A percentile compares a stretch with the other conserved stretches of the same genome.
These are phyloP conservation scores for Polyplosphaeria fusca DNA, from an alignment of 495 filamentous ascomycete species.

Conservation along the genomic window DNA sequence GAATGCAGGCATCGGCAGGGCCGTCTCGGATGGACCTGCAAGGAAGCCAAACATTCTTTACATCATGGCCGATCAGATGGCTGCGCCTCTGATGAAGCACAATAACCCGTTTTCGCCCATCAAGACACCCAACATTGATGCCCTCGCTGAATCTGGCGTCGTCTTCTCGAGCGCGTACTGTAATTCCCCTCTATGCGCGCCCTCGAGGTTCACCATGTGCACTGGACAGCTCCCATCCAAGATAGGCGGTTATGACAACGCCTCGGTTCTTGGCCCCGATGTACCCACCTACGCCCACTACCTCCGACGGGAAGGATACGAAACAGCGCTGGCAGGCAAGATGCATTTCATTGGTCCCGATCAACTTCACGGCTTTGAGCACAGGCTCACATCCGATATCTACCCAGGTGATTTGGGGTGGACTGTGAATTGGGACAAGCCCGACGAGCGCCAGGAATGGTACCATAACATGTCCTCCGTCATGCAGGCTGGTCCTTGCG, in stretches of 20 bases:
- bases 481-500: conserved; percentile 74
- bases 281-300: conserved; percentile 86
- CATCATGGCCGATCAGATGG: conserved; percentile 92
- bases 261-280: conserved; percentile 68
- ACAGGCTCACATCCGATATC: conserved; percentile 80
- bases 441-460: conserved; percentile 79
- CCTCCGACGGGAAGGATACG: conserved; percentile 76
- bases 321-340: conserved; percentile 86
- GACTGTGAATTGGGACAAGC: conserved; percentile 86
- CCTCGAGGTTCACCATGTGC: conserved; percentile 84
- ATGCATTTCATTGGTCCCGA: conserved; percentile 92
- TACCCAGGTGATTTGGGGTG: conserved; percentile 89
- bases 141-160: conserved; percentile 70
- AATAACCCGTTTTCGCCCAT: conserved; percentile 77
- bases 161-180: conserved; percentile 89
- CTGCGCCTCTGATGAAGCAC: conserved; percentile 77
- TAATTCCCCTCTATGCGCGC: conserved; percentile 82
- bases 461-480: conserved; percentile 91
- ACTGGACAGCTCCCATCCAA: conserved; percentile 81
- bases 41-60: conserved; percentile 70
- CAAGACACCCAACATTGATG: conserved; percentile 80
- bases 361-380: conserved; percentile 86
- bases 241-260: conserved; percentile 86
- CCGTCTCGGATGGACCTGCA: not conserved
- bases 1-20: conserved; percentile 11